A percentile compares a stretch with the other conserved stretches of the same genome.
These are phyloP conservation scores for Aspergillus homomorphus DNA, from an alignment of 495 filamentous ascomycete genomes.

Conservation along the genomic window DNA sequence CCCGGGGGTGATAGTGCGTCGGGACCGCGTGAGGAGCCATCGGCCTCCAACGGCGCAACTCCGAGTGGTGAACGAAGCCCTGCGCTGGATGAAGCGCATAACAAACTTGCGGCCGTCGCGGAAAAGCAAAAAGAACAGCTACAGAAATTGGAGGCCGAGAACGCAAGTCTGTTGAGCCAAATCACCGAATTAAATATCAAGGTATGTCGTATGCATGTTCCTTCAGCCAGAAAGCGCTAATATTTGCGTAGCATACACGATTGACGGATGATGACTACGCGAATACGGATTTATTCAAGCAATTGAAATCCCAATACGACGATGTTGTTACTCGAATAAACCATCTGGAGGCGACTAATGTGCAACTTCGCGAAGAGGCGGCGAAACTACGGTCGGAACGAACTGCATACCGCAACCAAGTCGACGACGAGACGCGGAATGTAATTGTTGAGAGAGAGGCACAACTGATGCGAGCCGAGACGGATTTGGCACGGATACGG, in stretches of 20 bases:
- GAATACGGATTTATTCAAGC: slow-evolving; percentile 87
- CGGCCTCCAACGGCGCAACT: slow-evolving; percentile 54
- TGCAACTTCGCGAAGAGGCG: slow-evolving; percentile 77
- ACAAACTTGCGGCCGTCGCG: slow-evolving; percentile 68
- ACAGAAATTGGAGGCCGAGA: slow-evolving; percentile 71
- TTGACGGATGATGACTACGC: slow-evolving; percentile 92
- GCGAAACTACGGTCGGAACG: slow-evolving; percentile 81
- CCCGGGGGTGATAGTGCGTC: slow-evolving; percentile 49
- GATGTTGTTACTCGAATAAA: slow-evolving; percentile 90
- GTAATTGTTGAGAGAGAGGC: slow-evolving; percentile 72
- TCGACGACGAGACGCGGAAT: slow-evolving; percentile 73
- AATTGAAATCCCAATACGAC: slow-evolving; percentile 83
- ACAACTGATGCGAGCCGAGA: slow-evolving; percentile 75
- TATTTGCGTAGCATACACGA: slow-evolving; percentile 51
- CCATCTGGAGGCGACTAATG: slow-evolving; percentile 83
- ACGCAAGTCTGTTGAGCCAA: slow-evolving; percentile 72
- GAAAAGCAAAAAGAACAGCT: slow-evolving; percentile 85
- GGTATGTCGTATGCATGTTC: slow-evolving; percentile 24
- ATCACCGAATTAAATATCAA: slow-evolving; percentile 67
- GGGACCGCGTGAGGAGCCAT: slow-evolving; percentile 51
- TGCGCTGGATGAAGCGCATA: slow-evolving; percentile 65
- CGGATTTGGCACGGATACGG: slow-evolving; percentile 80
- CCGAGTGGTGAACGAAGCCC: slow-evolving; percentile 47
- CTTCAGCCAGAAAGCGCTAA: slow-evolving; percentile 6
- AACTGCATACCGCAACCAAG: slow-evolving; percentile 70